A percentile compares a stretch with the other conserved stretches of the same genome.
Conservation (phyloP, 768 basidiomycete species). For the Chalciporus chontae region DNA sequence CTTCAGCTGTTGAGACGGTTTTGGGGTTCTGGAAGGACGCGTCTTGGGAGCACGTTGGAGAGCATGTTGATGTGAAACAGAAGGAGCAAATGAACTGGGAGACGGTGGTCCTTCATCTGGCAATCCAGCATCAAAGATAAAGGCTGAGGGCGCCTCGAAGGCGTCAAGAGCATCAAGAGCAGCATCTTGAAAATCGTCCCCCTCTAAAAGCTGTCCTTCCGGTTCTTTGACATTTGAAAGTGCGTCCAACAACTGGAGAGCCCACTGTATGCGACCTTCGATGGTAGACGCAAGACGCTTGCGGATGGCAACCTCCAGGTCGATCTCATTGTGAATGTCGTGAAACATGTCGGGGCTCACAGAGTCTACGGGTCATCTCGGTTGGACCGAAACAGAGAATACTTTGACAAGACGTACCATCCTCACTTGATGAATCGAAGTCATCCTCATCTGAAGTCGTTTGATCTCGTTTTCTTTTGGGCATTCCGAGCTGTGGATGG, state of each 20-base stretch:
- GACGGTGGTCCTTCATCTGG: slow-evolving; percentile 23
- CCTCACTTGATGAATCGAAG: slow-evolving; percentile 7
- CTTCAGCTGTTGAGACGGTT: slow-evolving; percentile 26
- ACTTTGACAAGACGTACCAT: slow-evolving; percentile 14
- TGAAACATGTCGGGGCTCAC: slow-evolving; percentile 11
- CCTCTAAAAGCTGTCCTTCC: slow-evolving; percentile 19
- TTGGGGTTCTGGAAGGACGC: slow-evolving; percentile 27
- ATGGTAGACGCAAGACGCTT: slow-evolving; percentile 39
- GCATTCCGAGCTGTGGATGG: slow-evolving; percentile 6
- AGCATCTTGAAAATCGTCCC: slow-evolving; percentile 36
- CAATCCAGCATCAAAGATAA: slow-evolving; percentile 30
- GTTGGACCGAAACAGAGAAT: background rate
- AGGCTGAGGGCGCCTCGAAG: slow-evolving; percentile 36
- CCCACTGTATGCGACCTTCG: slow-evolving; percentile 46
- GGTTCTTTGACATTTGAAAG: slow-evolving; percentile 20
- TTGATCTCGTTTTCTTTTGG: slow-evolving; percentile 8
- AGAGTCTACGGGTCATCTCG: slow-evolving; percentile 9
- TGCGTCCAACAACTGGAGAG: slow-evolving; percentile 37
- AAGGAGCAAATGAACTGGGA: slow-evolving; percentile 20
- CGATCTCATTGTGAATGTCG: slow-evolving; percentile 36
- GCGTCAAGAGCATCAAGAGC: slow-evolving; percentile 42
- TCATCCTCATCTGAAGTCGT: slow-evolving; percentile 13
- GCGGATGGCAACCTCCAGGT: slow-evolving; percentile 42
- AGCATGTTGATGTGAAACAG: slow-evolving; percentile 9
- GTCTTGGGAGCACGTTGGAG: slow-evolving; percentile 22